A percentile compares a stretch with the other conserved stretches of the same genome.
These are phyloP conservation scores for Reutealis trisperma DNA, from an alignment of 345 rosid species.

Conservation along the genomic window DNA sequence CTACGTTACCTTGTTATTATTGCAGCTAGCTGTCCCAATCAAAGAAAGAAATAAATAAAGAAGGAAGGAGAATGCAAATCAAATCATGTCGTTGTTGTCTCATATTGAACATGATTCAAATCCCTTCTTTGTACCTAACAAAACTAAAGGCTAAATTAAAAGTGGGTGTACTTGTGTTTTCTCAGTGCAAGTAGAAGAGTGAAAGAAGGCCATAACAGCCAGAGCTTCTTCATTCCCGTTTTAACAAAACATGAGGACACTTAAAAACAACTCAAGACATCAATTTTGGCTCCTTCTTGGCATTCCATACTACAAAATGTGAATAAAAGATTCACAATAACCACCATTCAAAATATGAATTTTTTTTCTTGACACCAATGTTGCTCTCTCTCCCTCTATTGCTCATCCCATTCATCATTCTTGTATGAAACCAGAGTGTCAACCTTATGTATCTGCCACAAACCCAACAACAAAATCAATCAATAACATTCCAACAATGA, in stretches of 20 bases:
- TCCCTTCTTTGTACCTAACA: background rate
- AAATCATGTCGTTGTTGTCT: too few relatives aligned
- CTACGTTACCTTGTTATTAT: too few relatives aligned
- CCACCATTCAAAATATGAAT: background rate
- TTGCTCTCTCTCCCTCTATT: constrained; percentile 29
- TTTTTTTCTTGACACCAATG: background rate
- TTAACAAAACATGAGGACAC: background rate
- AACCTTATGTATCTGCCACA: constrained; percentile 90
- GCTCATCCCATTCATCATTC: constrained; percentile 94
- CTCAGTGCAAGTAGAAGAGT: background rate
- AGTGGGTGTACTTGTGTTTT: too few relatives aligned
- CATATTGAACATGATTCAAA: background rate
- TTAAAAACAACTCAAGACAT: background rate
- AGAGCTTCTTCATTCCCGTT: background rate
- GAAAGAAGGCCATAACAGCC: too few relatives aligned
- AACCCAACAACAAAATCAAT: background rate
- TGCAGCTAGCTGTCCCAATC: too few relatives aligned
- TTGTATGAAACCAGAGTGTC: constrained; percentile 95
- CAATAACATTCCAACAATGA: background rate
- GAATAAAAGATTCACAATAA: constrained; percentile 63
- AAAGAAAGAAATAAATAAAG: too few relatives aligned
- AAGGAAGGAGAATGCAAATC: too few relatives aligned
- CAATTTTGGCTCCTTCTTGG: background rate
- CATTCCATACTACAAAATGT: constrained; percentile 23
- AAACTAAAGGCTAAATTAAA: background rate